Evolutionary conservation across 2,329 filamentous ascomycete genomes (phyloP).

Genomic region (Cordyceps fumosorosea): DNA sequence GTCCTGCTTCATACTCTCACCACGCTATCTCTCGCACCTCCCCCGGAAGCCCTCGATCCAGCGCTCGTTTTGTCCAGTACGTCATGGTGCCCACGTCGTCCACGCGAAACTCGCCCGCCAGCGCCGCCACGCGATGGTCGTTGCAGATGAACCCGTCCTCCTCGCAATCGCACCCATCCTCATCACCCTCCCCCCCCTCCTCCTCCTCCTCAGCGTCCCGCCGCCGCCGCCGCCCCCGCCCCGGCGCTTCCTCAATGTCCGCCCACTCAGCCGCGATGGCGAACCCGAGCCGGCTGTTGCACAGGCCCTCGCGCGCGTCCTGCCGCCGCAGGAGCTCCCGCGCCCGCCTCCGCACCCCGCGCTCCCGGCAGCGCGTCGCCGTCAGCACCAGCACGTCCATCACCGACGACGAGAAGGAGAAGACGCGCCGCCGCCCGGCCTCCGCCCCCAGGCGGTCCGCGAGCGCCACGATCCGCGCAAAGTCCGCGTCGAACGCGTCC

Average conservation of each 20-base stretch:
- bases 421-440: neutral
- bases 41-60: neutral
- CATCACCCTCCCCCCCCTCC: neutral
- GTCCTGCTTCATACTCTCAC: neutral
- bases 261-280: neutral
- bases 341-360: neutral
- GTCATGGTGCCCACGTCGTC: constrained; percentile 1
- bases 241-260: neutral
- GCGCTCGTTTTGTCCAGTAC: neutral
- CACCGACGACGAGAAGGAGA: constrained; percentile 7
- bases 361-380: neutral
- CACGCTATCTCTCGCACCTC: neutral
- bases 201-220: neutral
- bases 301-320: neutral
- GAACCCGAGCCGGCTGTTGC: neutral
- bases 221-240: neutral
- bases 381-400: neutral
- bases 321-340: neutral
- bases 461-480: neutral
- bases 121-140: neutral
- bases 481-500: neutral
- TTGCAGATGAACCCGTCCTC: neutral
- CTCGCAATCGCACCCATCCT: neutral
- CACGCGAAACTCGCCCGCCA: neutral
- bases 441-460: neutral